Conservation (phyloP, 2,329 filamentous ascomycete genomes). For the Hyphodiscus sp. region DNA sequence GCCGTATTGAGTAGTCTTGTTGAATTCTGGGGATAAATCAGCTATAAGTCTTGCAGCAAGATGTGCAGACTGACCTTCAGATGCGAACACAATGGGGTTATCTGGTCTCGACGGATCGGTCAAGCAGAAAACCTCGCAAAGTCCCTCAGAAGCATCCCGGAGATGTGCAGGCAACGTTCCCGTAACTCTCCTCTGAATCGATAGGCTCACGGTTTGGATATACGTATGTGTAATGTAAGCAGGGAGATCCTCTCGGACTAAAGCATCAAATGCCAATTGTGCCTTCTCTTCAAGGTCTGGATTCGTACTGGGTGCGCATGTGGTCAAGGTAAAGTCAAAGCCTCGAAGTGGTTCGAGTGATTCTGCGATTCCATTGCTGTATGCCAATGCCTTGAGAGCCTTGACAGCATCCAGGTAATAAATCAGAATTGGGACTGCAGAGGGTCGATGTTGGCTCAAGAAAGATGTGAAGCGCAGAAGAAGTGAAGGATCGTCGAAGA, state of each 20-base stretch:
- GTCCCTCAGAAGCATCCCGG: slow-evolving; percentile 62
- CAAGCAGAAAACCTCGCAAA: slow-evolving; percentile 72
- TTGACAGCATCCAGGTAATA: slow-evolving; percentile 70
- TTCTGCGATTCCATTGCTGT: slow-evolving; percentile 62
- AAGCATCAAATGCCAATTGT: slow-evolving; percentile 54
- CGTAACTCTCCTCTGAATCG: slow-evolving; percentile 61
- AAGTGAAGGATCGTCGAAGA: slow-evolving; percentile 57
- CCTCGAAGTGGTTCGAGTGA: slow-evolving; percentile 50
- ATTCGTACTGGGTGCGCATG: slow-evolving; percentile 49
- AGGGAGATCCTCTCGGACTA: slow-evolving; percentile 63
- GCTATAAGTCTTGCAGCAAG: background rate
- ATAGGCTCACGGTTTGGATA: slow-evolving; percentile 62
- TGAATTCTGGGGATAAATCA: slow-evolving; percentile 50
- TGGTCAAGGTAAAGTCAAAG: slow-evolving; percentile 47
- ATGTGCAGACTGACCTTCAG: slow-evolving; percentile 48
- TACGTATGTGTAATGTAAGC: slow-evolving; percentile 66
- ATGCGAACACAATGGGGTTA: slow-evolving; percentile 73
- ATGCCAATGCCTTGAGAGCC: slow-evolving; percentile 62
- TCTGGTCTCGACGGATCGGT: slow-evolving; percentile 67
- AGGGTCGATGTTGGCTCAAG: slow-evolving; percentile 50
- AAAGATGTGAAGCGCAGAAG: slow-evolving; percentile 63
- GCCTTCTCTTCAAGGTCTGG: slow-evolving; percentile 55
- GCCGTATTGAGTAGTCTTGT: slow-evolving; percentile 68
- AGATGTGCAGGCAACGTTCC: slow-evolving; percentile 59
- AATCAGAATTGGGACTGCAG: slow-evolving; percentile 58